phyloP scores from a whole-genome alignment of 73 alveolate genomes.

The Tetrahymena thermophila region DNA sequence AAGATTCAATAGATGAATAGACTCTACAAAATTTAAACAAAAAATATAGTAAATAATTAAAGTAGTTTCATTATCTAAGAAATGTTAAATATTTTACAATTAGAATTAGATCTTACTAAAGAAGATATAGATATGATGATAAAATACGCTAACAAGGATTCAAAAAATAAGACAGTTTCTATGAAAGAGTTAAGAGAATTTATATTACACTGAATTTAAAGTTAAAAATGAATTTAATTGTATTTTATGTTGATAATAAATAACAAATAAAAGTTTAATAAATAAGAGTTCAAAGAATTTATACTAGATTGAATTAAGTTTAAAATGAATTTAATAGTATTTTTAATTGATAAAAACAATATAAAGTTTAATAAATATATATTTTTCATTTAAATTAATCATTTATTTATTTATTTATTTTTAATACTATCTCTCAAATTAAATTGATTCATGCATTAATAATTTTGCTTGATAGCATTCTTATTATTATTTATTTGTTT shows the following conservation, averaged over 20 bases:
- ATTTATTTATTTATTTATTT: too few relatives aligned
- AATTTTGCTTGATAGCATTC: not conserved
- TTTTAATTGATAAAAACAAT: not conserved
- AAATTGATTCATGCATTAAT: not conserved
- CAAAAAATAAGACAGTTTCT: not conserved
- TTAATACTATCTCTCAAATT: too few relatives aligned
- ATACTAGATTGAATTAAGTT: not conserved
- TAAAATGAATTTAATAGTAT: too few relatives aligned
- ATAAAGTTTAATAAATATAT: not conserved
- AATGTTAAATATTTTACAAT: not conserved
- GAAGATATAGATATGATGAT: not conserved
- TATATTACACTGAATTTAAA: not conserved
- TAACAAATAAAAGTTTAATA: too few relatives aligned
- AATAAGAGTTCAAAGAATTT: not conserved
- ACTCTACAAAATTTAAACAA: not conserved
- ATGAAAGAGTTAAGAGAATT: not conserved
- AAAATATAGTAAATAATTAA: not conserved
- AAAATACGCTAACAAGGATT: not conserved
- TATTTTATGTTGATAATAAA: too few relatives aligned
- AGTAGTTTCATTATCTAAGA: not conserved
- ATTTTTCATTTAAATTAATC: too few relatives aligned
- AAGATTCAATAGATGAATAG: not conserved
- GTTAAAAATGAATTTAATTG: too few relatives aligned
- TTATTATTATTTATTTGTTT: not conserved
- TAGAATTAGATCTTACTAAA: not conserved